Conservation (phyloP, 768 basidiomycete species). For the Mycena sanguinolenta region DNA sequence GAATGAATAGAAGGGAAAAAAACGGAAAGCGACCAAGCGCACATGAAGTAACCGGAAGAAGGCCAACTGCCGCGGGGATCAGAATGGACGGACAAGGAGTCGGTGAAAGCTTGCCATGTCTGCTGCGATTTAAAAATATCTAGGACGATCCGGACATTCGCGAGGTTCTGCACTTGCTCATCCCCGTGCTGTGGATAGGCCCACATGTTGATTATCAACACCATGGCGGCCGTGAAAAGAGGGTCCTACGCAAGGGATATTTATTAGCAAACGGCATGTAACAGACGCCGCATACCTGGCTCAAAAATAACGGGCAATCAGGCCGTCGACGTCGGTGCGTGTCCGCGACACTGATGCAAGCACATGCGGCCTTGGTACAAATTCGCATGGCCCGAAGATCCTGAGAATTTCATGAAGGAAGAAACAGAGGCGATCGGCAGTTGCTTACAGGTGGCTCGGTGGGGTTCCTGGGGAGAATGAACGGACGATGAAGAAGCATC, state of each 20-base stretch:
- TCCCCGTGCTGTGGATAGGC: background rate
- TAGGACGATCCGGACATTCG: background rate
- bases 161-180: background rate
- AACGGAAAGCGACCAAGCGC: background rate
- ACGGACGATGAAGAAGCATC: conserved; percentile 17
- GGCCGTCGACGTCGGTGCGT: conserved; percentile 8
- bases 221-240: conserved; percentile 2
- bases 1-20: background rate
- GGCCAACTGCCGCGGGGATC: background rate
- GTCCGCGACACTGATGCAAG: conserved; percentile 7
- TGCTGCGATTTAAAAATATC: background rate
- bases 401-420: background rate
- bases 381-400: background rate
- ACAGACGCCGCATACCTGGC: background rate
- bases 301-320: conserved; percentile 15
- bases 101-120: background rate
- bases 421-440: too few relatives aligned
- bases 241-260: background rate
- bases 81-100: background rate
- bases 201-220: conserved; percentile 5
- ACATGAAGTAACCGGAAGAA: conserved; percentile 3
- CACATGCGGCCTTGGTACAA: background rate
- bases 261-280: background rate
- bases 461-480: conserved; percentile 4
- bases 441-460: background rate